These are phyloP conservation scores for Aspergillus cristatus DNA, from an alignment of 495 filamentous ascomycete genomes.

Conservation along the genomic window DNA sequence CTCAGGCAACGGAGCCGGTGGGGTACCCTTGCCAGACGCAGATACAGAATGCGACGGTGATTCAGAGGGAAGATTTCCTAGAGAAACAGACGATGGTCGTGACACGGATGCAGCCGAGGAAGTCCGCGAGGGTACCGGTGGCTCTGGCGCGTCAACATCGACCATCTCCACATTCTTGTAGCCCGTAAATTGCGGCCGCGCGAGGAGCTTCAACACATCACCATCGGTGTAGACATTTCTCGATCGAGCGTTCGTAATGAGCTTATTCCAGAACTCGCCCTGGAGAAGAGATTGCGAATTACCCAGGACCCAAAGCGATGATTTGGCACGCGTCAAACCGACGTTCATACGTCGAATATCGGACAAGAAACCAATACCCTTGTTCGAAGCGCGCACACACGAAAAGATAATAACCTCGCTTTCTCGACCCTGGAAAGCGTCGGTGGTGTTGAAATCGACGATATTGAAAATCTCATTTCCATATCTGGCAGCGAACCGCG, in stretches of 20 bases:
- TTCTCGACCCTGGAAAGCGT: slow-evolving; percentile 95
- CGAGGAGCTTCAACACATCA: slow-evolving; percentile 46
- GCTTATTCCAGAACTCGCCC: slow-evolving; percentile 79
- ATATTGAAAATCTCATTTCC: slow-evolving; percentile 64
- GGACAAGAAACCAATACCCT: slow-evolving; percentile 93
- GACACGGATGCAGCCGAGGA: slow-evolving; percentile 13
- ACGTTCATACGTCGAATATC: slow-evolving; percentile 99
- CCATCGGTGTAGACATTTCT: slow-evolving; percentile 71
- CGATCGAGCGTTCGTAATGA: slow-evolving; percentile 69
- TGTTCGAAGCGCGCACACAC: slow-evolving; percentile 84
- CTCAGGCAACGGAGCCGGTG: slow-evolving; percentile 16
- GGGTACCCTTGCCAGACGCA: slow-evolving; percentile 17
- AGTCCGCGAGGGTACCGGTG: slow-evolving; percentile 7
- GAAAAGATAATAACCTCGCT: slow-evolving; percentile 98
- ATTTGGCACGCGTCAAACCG: slow-evolving; percentile 90
- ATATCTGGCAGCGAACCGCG: slow-evolving; percentile 57
- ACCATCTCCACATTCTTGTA: slow-evolving; percentile 41
- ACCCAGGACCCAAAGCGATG: slow-evolving; percentile 89
- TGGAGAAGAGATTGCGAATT: slow-evolving; percentile 77
- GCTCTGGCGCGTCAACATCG: slow-evolving; percentile 20
- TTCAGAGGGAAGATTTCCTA: slow-evolving; percentile 15
- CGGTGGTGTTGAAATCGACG: slow-evolving; percentile 96
- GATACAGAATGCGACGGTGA: slow-evolving; percentile 16
- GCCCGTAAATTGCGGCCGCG: slow-evolving; percentile 39
- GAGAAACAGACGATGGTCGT: slow-evolving; percentile 17